Evolutionary conservation across 2,329 filamentous ascomycete genomes (phyloP), one percentile per base, ranked within the genome.

Genomic region (Fusarium concolor): DNA sequence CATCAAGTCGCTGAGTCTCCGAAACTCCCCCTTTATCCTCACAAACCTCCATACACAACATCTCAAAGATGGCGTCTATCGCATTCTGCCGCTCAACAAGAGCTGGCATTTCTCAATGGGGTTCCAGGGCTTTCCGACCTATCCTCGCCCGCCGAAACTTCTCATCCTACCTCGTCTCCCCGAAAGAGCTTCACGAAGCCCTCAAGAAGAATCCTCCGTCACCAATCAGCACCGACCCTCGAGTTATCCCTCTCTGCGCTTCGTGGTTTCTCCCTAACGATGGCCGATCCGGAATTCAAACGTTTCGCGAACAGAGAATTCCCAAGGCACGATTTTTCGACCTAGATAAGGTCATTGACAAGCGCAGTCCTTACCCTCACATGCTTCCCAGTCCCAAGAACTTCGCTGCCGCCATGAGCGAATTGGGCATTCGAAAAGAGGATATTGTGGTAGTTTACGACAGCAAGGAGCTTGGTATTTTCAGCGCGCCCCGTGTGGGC

Each of bases 211-310:
- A 95, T 78, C 87, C 93, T 5, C 87, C 91, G 14, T 92, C 90
- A 53, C 89, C 90, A 65, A 92, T 95, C 73, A 93, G 92, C 62
- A 91, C 92, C 42, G 89, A 93, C 14, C 92, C 95, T 2, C 90
- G 92, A 70, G 90, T 96, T 42, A 89, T 99, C 54, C 92, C 96
- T 4, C 86, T 99, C 41, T 97, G 94, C 80, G 96, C 94, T 45
- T 87, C 93, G 24, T 99, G 96, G 96, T 99, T 97, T 77, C 87
- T 99, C 67, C 96, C 96, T 67, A 98, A 97, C 79, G 95, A 97
- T 71, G 88, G 88, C 54, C 90, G 94, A 65, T 92, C 88, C 49
- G 96, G 96, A 54, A 88, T 92, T 71, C 86, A 96, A 68, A 89
- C 90, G 42, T 99, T 95, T 83, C 87, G 89, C 70, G 87, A 93